phyloP scores from a whole-genome alignment of 192 early-diverging fungal species.

The Backusella psychrophila region DNA sequence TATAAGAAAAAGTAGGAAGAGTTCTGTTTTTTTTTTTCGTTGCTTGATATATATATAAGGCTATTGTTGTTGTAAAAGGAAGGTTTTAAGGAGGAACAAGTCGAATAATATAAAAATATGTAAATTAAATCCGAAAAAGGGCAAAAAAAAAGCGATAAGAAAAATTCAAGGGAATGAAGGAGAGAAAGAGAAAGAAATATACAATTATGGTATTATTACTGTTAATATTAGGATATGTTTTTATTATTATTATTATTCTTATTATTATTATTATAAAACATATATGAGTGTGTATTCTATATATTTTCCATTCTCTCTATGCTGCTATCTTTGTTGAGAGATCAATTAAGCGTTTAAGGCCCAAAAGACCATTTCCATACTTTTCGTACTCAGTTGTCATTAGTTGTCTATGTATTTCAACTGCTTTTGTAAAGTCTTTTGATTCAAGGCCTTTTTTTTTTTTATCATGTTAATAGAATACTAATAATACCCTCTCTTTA shows the following conservation, averaged over 20 bases:
- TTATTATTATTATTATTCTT: background rate
- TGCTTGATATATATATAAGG: background rate
- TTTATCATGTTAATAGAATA: background rate
- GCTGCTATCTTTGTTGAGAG: conserved; percentile 11
- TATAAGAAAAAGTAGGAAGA: background rate
- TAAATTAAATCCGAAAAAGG: too few species aligned
- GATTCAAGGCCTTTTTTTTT: conserved; percentile 34
- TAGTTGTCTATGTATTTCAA: conserved; percentile 38
- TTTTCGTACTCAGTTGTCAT: conserved; percentile 49
- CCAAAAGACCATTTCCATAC: conserved; percentile 45
- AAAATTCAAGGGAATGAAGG: too few species aligned
- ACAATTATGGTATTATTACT: background rate
- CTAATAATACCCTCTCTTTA: background rate
- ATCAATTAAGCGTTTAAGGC: conserved; percentile 47
- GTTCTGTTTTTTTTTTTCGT: too few species aligned
- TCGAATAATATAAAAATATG: too few species aligned
- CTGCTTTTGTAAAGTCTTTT: conserved; percentile 34
- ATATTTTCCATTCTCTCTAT: background rate
- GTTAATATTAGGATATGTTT: background rate
- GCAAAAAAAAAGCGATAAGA: background rate
- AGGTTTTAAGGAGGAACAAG: too few species aligned
- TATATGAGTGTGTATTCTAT: background rate
- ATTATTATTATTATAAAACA: background rate
- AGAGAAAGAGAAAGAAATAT: background rate
- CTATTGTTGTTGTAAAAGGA: too few species aligned